Evolutionary conservation across 2,329 filamentous ascomycete species (phyloP), one percentile per base, ranked within the genome.

Genomic region (Cladorrhinum sp.): DNA sequence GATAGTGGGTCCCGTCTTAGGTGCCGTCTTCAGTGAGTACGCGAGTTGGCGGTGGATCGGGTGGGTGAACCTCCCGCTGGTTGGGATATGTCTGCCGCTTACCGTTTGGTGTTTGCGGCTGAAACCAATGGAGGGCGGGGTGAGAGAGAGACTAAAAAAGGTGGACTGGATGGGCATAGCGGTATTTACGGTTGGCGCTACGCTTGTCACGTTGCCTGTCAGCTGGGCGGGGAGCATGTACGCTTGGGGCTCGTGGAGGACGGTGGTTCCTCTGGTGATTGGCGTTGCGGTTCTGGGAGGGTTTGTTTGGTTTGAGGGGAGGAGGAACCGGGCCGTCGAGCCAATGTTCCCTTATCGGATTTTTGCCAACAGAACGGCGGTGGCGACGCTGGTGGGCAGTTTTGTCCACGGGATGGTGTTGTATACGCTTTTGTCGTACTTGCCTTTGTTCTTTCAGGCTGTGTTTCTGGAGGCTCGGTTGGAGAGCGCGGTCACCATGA

Each of bases 41-140:
- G 67, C 61, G 7, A 63, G 57, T 8, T 73, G 73, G 72, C 60
- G 72, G 58, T 76, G 72, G 74, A 71, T 75, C 59, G 74, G 74
- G 53, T 75, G 70, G 69, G 68, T 74, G 23, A 74, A 72, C 52
- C 62, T 76, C 23, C 73, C 74, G 3, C 57, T 74, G 23, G 64
- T 74, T 18, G 67, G 60, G 9, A 16, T 68, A 8, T 67, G 67
- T 27, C 32, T 67, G 13, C 29, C 66, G 9, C 65, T 71, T 20
- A 60, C 68, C 2, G 63, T 65, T 48, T 59, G 68, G 36, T 69
- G 74, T 50, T 62, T 75, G 20, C 66, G 66, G 49, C 68, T 50
- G 12, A 61, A 61, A 8, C 45, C 62, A 1, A 50, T 70, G 1
- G 62, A 65, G 5, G 55, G 27, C n/a, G 38, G 59, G 6, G 29